Percentiles rank a stretch among this genome's conserved stretches.
Evolutionary conservation across 2,329 filamentous ascomycete genomes (phyloP).

Genomic region (Fusarium humuli): DNA sequence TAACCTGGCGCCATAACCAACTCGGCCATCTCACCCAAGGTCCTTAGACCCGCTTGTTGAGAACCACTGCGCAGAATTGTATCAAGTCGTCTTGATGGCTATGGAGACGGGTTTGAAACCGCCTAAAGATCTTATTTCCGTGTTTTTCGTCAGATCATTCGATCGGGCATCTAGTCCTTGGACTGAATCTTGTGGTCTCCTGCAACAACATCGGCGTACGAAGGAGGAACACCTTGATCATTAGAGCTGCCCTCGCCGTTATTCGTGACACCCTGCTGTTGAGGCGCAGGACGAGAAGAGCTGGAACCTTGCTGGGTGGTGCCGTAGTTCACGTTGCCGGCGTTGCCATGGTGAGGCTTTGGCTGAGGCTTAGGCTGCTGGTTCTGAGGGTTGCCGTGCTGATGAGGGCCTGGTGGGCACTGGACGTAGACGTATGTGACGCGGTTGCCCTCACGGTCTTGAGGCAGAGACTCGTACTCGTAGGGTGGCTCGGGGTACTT

Average conservation of each 20-base stretch:
- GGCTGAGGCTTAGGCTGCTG: slow-evolving; percentile 47
- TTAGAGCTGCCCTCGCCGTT: slow-evolving; percentile 56
- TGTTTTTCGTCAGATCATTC: background rate
- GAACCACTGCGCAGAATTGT: slow-evolving; percentile 7
- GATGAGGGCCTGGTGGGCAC: slow-evolving; percentile 55
- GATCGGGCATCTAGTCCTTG: slow-evolving; percentile 42
- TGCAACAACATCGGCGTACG: slow-evolving; percentile 89
- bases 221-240: slow-evolving; percentile 73
- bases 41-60: slow-evolving; percentile 35
- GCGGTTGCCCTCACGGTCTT: slow-evolving; percentile 66
- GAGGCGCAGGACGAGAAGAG: slow-evolving; percentile 45
- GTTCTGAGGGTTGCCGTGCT: slow-evolving; percentile 38
- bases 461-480: slow-evolving; percentile 75
- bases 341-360: slow-evolving; percentile 46
- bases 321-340: slow-evolving; percentile 59
- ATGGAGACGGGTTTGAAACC: background rate
- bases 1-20: slow-evolving; percentile 47
- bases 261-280: slow-evolving; percentile 50
- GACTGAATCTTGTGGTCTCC: slow-evolving; percentile 91
- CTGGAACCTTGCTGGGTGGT: slow-evolving; percentile 52
- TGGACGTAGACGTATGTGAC: slow-evolving; percentile 85
- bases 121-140: background rate
- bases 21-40: slow-evolving; percentile 45
- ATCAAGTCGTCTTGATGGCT: slow-evolving; percentile 8
- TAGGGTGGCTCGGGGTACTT: slow-evolving; percentile 82